Evolutionary conservation across 306 rosid genomes (phyloP).

Genomic region (Trichosanthes truncata): DNA sequence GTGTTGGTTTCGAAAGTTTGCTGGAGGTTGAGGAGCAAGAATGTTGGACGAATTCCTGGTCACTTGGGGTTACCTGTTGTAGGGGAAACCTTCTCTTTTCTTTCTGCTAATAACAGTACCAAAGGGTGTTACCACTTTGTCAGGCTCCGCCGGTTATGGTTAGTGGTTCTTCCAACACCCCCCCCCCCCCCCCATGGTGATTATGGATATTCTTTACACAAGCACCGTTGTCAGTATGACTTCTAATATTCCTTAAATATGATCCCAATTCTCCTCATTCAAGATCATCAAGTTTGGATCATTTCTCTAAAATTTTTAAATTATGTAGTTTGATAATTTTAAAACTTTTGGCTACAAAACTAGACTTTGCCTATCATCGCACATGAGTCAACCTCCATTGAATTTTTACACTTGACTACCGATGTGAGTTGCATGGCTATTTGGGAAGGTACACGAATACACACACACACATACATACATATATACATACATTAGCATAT

Average conservation of each 20-base stretch:
- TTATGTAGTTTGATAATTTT: background rate
- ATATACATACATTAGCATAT: background rate
- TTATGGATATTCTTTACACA: background rate
- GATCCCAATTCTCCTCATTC: background rate
- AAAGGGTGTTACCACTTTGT: slow-evolving; percentile 71
- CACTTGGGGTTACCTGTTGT: slow-evolving; percentile 50
- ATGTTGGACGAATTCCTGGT: slow-evolving; percentile 39
- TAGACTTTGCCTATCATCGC: background rate
- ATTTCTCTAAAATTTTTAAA: background rate
- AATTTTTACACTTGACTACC: background rate
- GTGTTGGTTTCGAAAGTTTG: slow-evolving; percentile 35
- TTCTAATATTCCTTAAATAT: background rate
- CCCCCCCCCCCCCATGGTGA: background rate
- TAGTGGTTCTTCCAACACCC: slow-evolving; percentile 29
- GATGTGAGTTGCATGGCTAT: background rate
- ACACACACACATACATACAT: background rate
- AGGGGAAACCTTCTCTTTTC: slow-evolving; percentile 62
- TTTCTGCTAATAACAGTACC: slow-evolving; percentile 52
- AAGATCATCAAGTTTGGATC: background rate
- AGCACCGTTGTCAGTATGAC: background rate
- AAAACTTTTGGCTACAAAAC: background rate
- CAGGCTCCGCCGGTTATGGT: slow-evolving; percentile 58
- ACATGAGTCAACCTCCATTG: background rate
- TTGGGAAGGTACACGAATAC: background rate
- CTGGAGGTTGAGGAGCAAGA: slow-evolving; percentile 16